phyloP scores from a whole-genome alignment of 108 stramenopile species.

The Fragilariopsis cylindrus region DNA sequence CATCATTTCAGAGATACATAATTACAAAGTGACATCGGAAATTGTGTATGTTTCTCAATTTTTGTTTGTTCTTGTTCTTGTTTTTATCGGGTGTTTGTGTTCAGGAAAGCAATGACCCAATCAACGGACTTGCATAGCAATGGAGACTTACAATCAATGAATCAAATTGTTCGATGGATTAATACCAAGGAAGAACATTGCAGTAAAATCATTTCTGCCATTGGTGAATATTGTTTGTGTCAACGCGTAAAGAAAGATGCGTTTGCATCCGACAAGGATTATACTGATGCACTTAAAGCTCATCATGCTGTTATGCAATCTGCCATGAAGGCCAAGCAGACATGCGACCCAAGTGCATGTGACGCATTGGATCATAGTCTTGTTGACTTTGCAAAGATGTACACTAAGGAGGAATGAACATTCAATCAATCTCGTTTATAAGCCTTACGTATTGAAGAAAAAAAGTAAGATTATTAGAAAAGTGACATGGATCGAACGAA shows the following conservation, averaged over 20 bases:
- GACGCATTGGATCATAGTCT: constrained; percentile 79
- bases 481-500: too few relatives aligned
- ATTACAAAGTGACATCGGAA: too few relatives aligned
- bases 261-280: constrained; percentile 61
- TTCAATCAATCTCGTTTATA: not conserved
- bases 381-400: constrained; percentile 74
- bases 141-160: constrained; percentile 54
- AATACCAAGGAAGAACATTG: constrained; percentile 79
- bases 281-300: constrained; percentile 71
- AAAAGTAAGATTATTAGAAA: too few relatives aligned
- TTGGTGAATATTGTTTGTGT: constrained; percentile 75
- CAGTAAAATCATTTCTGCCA: constrained; percentile 60
- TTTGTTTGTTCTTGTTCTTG: not conserved
- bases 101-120: constrained; percentile 67
- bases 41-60: not conserved
- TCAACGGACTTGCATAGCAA: constrained; percentile 51
- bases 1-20: too few relatives aligned
- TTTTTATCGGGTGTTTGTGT: not conserved
- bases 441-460: too few relatives aligned
- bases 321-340: constrained; percentile 81
- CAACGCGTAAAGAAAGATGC: constrained; percentile 76
- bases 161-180: constrained; percentile 81
- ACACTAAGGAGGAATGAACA: constrained; percentile 44
- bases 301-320: constrained; percentile 80
- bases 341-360: constrained; percentile 57